Evolutionary conservation across 441 rosid species (phyloP), one percentile per base, ranked within the genome.

Genomic region (Eutrema salsugineum): DNA sequence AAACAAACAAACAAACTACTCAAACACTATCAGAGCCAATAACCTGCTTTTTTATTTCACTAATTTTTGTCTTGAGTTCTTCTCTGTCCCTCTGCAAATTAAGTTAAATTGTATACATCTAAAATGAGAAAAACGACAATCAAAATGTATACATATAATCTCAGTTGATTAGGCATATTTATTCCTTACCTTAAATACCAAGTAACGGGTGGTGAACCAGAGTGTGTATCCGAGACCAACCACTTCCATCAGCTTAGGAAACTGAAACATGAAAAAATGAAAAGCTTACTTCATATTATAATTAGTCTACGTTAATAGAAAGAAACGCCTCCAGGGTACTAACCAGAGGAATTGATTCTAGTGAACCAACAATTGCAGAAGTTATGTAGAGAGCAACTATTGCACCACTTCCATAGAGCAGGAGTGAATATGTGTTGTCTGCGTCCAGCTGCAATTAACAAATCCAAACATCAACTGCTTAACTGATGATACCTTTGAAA

Each of bases 261-360:
- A 70, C 97, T 94, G 82, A 60, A 53, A 68, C 44, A 58, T 16
- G 5, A 35, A 38, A 35, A 38, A 15, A 27, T 0, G 17, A 15
- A 43, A 61, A 11, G 16, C 9, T 77, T 42, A 49, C 17, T 43
- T 40, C 4, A 32, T 0, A 30, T 11, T 20, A 30, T 30, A 6
- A 30, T 30, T 30, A 30, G 33, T 30, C 27, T 30, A 30, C 33
- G 5, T 32, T 2, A 17, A 1, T 11, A 6, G 38, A 3, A 3
- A 30, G 7, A 68, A 10, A 12, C 7, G 39, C 43, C 6, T 35
- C 1, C 28, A 27, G 40, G 15, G 20, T 19, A 74, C 85, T 0
- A 50, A 94, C 99, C 96, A 94, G 56, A 24, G 99, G 99, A 56
- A 94, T 83, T 5, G 97, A 84, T 76, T 94, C 99, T 9, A 94